Base-by-base conservation (phyloP, 352 stramenopile species). In the Phytopythium mirpurense region DNA sequence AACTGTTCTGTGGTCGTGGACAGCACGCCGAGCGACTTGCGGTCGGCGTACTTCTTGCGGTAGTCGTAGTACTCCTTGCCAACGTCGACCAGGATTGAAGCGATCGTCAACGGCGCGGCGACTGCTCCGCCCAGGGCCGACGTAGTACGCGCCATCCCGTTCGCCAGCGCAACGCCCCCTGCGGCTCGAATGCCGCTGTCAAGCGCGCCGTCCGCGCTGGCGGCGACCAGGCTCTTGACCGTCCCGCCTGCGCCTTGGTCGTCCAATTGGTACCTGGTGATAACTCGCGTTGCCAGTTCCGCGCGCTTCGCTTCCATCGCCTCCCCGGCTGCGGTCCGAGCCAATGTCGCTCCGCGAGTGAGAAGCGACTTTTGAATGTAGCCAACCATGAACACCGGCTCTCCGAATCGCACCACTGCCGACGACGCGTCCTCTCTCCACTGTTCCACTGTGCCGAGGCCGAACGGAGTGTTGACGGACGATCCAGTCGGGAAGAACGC, bases 1-100 rank as follows among this genome's bases (percentile, higher is more conserved):
- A 93, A 51, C 32, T 75, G 75, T 60, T 92, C 83, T 26, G 73
- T 90, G 0, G 81, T 78, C 3, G 65, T 61, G 7, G 83, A 91
- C 2, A 89, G 60, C 42, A 92, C 77, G 6, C 78, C 78, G 5
- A 86, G 63, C 2, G 68, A 61, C 48, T 83, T 86, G 26, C 80
- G 69, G 55, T 90, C 81, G 3, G 63, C 67, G 45, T 90, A 77
- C 37, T 86, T 85, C 29, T 83, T 70, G 19, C 83, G 79, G 50
- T 89, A 92, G 24, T 90, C 69, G 51, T 88, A 85, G 62, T 89
- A 93, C 40, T 93, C 83, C 55, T 89, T 90, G 2, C 83, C 81
- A 47, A 93, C 78, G 31, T 93, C 83, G 10, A 92, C 79, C n/a
- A 93, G 70, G 21, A 93, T 93, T 26, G 83, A 90, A 5, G 83